Evolutionary conservation across 2,329 filamentous ascomycete species (phyloP).

Genomic region (Cladosporium sphaerospermum): DNA sequence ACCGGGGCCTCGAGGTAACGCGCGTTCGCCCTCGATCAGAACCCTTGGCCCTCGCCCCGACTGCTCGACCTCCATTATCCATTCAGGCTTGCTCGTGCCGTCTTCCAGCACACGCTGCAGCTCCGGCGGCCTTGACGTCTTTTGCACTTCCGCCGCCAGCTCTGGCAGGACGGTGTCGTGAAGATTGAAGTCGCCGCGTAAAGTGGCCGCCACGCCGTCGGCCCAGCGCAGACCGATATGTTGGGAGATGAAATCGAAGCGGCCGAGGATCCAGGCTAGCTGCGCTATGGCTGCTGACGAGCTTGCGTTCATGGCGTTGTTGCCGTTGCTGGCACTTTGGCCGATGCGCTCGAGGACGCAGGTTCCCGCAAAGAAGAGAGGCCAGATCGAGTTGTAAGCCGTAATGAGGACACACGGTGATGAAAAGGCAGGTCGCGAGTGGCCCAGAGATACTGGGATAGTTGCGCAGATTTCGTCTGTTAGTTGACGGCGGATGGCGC

Average conservation of each 20-base stretch:
- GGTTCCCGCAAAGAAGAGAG: conserved; percentile 29
- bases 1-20: conserved; percentile 4
- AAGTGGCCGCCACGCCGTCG: conserved; percentile 24
- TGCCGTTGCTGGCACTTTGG: conserved; percentile 1
- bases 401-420: conserved; percentile 23
- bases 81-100: conserved; percentile 5
- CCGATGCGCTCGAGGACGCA: conserved; percentile 27
- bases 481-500: conserved; percentile 23
- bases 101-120: conserved; percentile 2
- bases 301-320: neutral
- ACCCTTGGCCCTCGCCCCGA: conserved; percentile 14
- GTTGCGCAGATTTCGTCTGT: conserved; percentile 27
- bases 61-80: conserved; percentile 13
- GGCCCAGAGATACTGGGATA: conserved; percentile 24
- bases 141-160: neutral
- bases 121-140: neutral
- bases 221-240: conserved; percentile 26
- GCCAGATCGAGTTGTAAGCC: conserved; percentile 28
- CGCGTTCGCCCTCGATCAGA: conserved; percentile 14
- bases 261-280: conserved; percentile 26
- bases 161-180: conserved; percentile 12
- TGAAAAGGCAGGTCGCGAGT: conserved; percentile 20
- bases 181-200: conserved; percentile 25
- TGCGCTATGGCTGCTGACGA: conserved; percentile 23
- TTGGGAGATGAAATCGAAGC: conserved; percentile 25